phyloP scores from a whole-genome alignment of 495 filamentous ascomycete genomes.

The Penicillium samsonianum region DNA sequence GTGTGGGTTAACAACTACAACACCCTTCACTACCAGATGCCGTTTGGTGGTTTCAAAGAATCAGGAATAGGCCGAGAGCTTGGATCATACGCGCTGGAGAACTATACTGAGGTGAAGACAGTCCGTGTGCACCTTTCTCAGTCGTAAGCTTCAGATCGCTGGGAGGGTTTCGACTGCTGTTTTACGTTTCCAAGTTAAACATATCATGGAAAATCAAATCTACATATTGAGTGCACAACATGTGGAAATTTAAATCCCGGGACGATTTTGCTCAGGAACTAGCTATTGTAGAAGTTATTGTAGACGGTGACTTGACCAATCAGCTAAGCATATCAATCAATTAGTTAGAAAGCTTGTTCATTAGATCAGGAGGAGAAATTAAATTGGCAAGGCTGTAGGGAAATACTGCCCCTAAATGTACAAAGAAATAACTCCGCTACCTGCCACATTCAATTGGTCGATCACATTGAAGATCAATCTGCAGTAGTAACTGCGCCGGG shows the following conservation, averaged over 20 bases:
- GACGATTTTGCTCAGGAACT: neutral
- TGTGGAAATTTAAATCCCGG: neutral
- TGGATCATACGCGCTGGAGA: conserved; percentile 66
- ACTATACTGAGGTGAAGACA: conserved; percentile 74
- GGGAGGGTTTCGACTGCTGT: neutral
- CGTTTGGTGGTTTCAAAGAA: conserved; percentile 89
- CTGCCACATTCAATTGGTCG: neutral
- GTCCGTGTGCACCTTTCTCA: conserved; percentile 31
- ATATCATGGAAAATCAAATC: neutral
- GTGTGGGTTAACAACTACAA: conserved; percentile 90
- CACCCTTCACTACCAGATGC: conserved; percentile 59
- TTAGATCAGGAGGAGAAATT: neutral
- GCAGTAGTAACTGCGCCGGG: neutral
- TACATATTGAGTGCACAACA: neutral
- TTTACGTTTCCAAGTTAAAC: neutral
- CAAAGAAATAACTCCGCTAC: too few relatives aligned
- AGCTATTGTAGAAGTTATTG: neutral
- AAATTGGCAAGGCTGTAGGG: too few relatives aligned
- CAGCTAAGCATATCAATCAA: neutral
- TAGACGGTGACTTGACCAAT: neutral
- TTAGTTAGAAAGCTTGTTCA: neutral
- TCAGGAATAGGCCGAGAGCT: conserved; percentile 82
- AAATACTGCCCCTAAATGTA: too few relatives aligned
- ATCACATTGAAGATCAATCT: conserved; percentile 1
- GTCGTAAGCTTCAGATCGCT: neutral